Base-by-base conservation (phyloP, 176 grass and related monocot species). In the Phragmites australis region DNA sequence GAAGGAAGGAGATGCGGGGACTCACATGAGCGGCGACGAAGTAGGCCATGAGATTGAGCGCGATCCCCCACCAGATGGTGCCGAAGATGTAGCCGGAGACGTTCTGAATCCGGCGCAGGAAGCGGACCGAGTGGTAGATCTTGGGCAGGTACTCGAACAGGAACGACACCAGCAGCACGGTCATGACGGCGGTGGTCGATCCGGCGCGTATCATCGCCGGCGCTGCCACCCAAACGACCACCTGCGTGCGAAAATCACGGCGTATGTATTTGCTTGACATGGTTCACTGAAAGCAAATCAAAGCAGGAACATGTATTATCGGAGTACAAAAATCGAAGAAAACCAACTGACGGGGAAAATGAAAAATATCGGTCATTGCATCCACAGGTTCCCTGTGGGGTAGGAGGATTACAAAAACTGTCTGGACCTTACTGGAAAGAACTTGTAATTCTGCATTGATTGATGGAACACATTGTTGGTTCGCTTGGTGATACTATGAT, bases 21-120 rank as follows among this genome's bases (percentile, higher is more conserved):
- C 86, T 89, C 34, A 94, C 94, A 29, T 98, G 90, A 8, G 92
- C 85, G 8, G 92, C 95, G 26, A 94, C 92, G 81, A 94, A 98
- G 88, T 94, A 98, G 18, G 90, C 95, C 81, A 94, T 98, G 83
- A 98, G 85, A 65, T 98, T 98, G 31, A 98, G 86, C 31, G 57
- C 83, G 62, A 98, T 93, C 39, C 92, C 92, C 86, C 95, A 89
- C 95, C 95, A 98, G 76, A 98, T 98, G 18, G 95, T 94, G 53
- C 92, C 88, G 47, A 94, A 98, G 60, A 98, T 58, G 72, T 88
- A 74, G 30, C 87, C 93, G 0, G 85, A 93, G 19, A 88, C 43
- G 21, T 81, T 16, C 82, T 94, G 95, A 92, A 89, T 85, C 52
- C 88, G 86, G 2, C 90, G 95, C 47, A 94, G 88, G 79, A 87